Conservation (phyloP, 2,329 filamentous ascomycete species). For the Leptographium wingfieldii region DNA sequence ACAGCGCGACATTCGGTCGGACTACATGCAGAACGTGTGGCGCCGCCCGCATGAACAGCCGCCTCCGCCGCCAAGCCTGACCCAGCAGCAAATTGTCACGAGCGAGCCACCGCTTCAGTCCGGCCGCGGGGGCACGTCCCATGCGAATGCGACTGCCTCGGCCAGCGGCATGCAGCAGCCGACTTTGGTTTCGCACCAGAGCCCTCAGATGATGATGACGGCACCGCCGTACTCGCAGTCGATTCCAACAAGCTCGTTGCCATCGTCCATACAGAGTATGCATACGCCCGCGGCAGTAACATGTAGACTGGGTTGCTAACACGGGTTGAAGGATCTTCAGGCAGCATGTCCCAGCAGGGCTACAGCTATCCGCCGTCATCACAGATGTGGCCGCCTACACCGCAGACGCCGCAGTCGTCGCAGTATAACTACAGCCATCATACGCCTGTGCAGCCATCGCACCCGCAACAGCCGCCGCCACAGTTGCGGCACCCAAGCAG, state of each 20-base stretch:
- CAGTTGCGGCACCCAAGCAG: conserved; percentile 46
- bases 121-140: conserved; percentile 43
- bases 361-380: conserved; percentile 49
- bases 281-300: not conserved
- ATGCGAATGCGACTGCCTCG: conserved; percentile 42
- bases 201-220: conserved; percentile 55
- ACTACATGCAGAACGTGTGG: conserved; percentile 75
- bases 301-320: conserved; percentile 33
- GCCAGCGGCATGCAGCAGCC: conserved; percentile 34
- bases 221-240: conserved; percentile 57
- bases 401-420: conserved; percentile 51
- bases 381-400: conserved; percentile 56
- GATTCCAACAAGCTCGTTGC: conserved; percentile 57
- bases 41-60: conserved; percentile 71
- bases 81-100: conserved; percentile 34
- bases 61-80: conserved; percentile 28
- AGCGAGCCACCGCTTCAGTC: conserved; percentile 32
- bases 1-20: conserved; percentile 64
- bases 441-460: conserved; percentile 34
- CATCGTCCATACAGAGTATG: conserved; percentile 38
- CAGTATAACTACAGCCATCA: conserved; percentile 44
- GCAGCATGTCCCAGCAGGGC: conserved; percentile 38
- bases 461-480: conserved; percentile 41
- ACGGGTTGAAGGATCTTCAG: conserved; percentile 43
- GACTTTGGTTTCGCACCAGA: conserved; percentile 46